Evolutionary conservation across 2,329 filamentous ascomycete species (phyloP), one percentile per base, ranked within the genome.

Genomic region (Beauveria sp.): DNA sequence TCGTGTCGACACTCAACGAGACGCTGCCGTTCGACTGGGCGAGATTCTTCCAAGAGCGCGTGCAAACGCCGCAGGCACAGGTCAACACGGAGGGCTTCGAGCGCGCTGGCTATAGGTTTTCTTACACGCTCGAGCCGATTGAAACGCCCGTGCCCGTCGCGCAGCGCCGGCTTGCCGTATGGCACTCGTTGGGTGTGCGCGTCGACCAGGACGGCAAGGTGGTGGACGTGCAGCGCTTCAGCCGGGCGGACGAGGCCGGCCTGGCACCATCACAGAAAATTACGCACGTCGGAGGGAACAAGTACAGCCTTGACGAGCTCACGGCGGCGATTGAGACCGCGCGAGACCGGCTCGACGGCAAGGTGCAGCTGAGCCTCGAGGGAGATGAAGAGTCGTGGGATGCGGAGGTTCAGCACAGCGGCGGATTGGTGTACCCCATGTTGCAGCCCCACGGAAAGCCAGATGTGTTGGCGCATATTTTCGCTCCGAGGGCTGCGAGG

Each of bases 321-420:
- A 34, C 59, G 20, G 22, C 30, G 16, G 46, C 55, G 14, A 53
- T 53, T 47, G 26, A 18, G 20, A 10, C 47, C 80, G 84, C 46
- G 60, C 79, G 38, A 26, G 38, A 40, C 8, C 40, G 47, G 7
- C n/a, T 12, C 1, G 22, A 51, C 9, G 34, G 40, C 26, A 38
- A 40, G 26, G 50, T 53, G 47, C 26, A 14, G 22, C 5, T 60
- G 34, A 34, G 28, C 12, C 26, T 53, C 18, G 12, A 20, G n/a
- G 24, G 34, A 18, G 50, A 53, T 24, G 58, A 60, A 30, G 58
- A 60, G 9, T 24, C 50, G n/a, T 60, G 58, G 51, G 43, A 61
- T 42, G 42, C 16, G 1, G 50, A 5, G 2, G n/a, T 61, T 12
- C 22, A 49, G 20, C 34, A 55, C n/a, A 34, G 43, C 16, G 6